phyloP scores from a whole-genome alignment of 140 eudicot genomes.

The Ambrosia hybrid region DNA sequence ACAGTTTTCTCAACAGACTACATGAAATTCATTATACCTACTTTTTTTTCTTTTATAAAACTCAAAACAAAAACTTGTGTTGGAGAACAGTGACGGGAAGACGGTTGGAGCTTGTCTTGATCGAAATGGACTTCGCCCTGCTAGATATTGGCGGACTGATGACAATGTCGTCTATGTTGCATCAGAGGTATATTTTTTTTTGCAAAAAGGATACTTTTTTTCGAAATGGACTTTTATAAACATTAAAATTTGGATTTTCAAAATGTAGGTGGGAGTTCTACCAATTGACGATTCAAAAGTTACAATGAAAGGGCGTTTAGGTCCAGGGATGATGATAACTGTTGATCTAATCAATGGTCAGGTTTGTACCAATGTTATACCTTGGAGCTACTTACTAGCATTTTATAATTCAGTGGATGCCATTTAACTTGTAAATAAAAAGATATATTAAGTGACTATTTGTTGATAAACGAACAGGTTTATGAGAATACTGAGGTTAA shows the following conservation, averaged over 20 bases:
- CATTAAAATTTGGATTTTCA: too few species aligned
- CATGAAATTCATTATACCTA: neutral
- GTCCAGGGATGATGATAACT: constrained; percentile 99
- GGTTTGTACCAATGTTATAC: constrained; percentile 51
- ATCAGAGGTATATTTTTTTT: constrained; percentile 71
- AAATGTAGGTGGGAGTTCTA: constrained; percentile 95
- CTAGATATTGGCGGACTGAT: constrained; percentile 96
- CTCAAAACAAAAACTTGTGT: constrained; percentile 13
- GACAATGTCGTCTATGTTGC: constrained; percentile 99
- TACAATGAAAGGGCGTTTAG: constrained; percentile 96
- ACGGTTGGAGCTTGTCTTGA: constrained; percentile 99
- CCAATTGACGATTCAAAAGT: constrained; percentile 97
- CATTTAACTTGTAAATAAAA: neutral
- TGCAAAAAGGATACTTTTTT: too few species aligned
- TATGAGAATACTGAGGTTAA: constrained; percentile 98
- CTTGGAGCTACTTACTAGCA: neutral
- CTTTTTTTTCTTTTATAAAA: neutral
- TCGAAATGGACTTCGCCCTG: constrained; percentile 99
- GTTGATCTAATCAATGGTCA: constrained; percentile 85
- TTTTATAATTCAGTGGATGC: neutral
- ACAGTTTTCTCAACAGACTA: neutral
- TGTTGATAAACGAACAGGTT: constrained; percentile 53
- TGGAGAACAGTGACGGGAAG: constrained; percentile 77
- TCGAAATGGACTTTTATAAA: too few species aligned
- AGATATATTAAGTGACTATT: constrained; percentile 1